Evolutionary conservation across 164 flowering plant genomes (phyloP), one percentile per base, ranked within the genome.

Genomic region (Chimonanthus praecox): DNA sequence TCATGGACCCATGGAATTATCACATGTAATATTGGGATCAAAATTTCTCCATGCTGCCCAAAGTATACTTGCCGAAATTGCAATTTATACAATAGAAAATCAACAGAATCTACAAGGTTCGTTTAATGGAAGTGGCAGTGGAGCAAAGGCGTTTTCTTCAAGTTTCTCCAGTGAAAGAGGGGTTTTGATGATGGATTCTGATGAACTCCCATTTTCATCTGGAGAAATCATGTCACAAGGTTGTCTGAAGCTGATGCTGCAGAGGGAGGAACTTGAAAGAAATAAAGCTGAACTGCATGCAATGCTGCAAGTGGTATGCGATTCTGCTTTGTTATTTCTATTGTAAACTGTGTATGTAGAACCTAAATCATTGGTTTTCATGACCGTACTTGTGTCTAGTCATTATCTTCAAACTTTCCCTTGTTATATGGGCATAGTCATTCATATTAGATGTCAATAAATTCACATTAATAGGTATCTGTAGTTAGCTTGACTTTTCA

Each of bases 291-390:
- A 90, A 69, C 81, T 95, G 65, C 75, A 88, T 49, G 76, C 82
- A 71, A 83, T 95, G 68, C 83, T 95, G 45, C 88, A 90, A 89
- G 70, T 85, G 96, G 99, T 95, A 87, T 67, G 73, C 65, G 10
- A 16, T n/a, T 60, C 73, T 66, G 58, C 49, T 50, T 63, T 21
- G 9, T 63, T 20, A 63, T 54, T n/a, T 5, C 16, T 6, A 54
- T 10, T 54, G 60, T 54, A 54, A 11, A 54, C 5, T 54, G 16
- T n/a, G 16, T 3, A n/a, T 15, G 3, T 54, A 54, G 60, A 54
- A 0, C 16, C 11, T 10, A 54, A 3, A 10, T 54, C n/a, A 54
- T 54, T 54, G 5, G 16, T 54, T 54, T 13, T 6, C 11, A 54
- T 54, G 60, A n/a, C 16, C n/a, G 16, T 54, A n/a, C 16, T 54